A percentile compares a stretch with the other conserved stretches of the same genome.
These are phyloP conservation scores for Fragilaria radians DNA, from an alignment of 108 stramenopile species.

Conservation along the genomic window DNA sequence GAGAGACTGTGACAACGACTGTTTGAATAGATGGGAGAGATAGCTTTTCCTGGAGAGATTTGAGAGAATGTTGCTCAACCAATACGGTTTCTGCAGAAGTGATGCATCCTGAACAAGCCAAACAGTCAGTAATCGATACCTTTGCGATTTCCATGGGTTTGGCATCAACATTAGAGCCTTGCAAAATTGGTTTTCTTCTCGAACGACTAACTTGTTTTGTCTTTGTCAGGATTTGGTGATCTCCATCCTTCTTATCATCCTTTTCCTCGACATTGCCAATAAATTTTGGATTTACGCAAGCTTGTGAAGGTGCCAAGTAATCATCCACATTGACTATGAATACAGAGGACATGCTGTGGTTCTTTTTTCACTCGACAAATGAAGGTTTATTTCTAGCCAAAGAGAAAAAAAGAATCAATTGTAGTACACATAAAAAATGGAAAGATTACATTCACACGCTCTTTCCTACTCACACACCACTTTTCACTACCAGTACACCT, in stretches of 20 bases:
- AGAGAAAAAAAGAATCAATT: too few relatives aligned
- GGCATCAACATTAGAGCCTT: constrained; percentile 4
- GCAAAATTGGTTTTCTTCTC: constrained; percentile 1
- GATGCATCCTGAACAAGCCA: constrained; percentile 98
- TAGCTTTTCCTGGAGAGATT: constrained; percentile 25
- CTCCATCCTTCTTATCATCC: neutral
- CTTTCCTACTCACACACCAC: too few relatives aligned
- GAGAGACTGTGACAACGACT: constrained; percentile 60
- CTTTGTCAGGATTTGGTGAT: neutral
- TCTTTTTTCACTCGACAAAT: too few relatives aligned
- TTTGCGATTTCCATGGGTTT: constrained; percentile 36
- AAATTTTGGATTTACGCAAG: constrained; percentile 87
- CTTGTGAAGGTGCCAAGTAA: constrained; percentile 82
- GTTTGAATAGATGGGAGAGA: neutral
- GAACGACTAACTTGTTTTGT: neutral
- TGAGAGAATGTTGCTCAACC: constrained; percentile 84
- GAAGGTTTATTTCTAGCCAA: too few relatives aligned
- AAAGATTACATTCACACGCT: too few relatives aligned
- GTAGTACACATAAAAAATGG: too few relatives aligned
- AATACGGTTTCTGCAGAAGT: constrained; percentile 98
- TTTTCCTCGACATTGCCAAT: constrained; percentile 20
- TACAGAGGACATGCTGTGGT: constrained; percentile 45
- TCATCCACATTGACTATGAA: constrained; percentile 81
- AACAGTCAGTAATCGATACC: constrained; percentile 95
- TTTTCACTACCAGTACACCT: too few relatives aligned